Conservation (phyloP, 2,329 filamentous ascomycete genomes). For the Ascochyta lentis region DNA sequence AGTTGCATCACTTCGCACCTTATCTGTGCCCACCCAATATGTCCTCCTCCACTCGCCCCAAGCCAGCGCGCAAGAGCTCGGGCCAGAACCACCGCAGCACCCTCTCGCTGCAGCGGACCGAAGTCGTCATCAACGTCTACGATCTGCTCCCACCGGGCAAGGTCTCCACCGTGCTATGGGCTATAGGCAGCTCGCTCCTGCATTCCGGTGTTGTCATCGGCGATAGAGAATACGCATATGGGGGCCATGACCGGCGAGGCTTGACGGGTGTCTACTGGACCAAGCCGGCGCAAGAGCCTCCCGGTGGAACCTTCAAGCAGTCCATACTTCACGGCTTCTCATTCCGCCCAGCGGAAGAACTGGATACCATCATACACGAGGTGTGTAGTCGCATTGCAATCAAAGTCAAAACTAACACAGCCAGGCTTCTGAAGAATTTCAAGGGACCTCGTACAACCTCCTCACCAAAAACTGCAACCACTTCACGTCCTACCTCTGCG, state of each 20-base stretch:
- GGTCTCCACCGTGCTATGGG: constrained; percentile 79
- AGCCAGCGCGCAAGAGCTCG: constrained; percentile 52
- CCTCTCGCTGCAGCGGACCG: constrained; percentile 72
- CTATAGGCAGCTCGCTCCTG: constrained; percentile 76
- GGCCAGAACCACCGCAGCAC: constrained; percentile 66
- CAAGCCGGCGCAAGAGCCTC: constrained; percentile 71
- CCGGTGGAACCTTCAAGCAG: constrained; percentile 77
- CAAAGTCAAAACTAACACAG: constrained; percentile 20
- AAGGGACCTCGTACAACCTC: constrained; percentile 79
- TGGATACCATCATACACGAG: constrained; percentile 71
- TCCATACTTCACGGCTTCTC: constrained; percentile 83
- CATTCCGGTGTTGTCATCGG: constrained; percentile 85
- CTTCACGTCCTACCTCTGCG: constrained; percentile 79
- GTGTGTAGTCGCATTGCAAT: constrained; percentile 26
- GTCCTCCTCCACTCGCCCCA: constrained; percentile 42
- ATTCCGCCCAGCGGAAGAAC: constrained; percentile 70
- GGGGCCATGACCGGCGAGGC: constrained; percentile 74
- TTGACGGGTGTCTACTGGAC: constrained; percentile 86
- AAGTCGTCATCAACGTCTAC: constrained; percentile 79
- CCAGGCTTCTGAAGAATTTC: constrained; percentile 72
- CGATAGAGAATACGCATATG: constrained; percentile 82
- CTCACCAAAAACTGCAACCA: constrained; percentile 89
- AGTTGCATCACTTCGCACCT: constrained; percentile 4
- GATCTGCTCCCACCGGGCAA: constrained; percentile 78
- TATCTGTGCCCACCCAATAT: constrained; percentile 23